Evolutionary conservation across 2,329 filamentous ascomycete species (phyloP).

Genomic region (Laburnicola sp.): DNA sequence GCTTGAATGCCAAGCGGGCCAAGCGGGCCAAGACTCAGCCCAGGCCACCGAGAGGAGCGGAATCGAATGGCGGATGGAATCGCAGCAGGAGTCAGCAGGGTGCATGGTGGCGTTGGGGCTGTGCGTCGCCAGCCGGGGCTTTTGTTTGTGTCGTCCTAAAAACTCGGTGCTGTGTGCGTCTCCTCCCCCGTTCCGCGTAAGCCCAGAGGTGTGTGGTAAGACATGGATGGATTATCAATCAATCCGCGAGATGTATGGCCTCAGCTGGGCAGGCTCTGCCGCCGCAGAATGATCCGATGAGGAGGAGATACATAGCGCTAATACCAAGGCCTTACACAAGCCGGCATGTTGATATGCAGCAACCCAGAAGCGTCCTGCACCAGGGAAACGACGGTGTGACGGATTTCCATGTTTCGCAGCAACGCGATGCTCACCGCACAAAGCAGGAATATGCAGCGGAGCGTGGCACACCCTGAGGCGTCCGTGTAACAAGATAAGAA

Average conservation of each 20-base stretch:
- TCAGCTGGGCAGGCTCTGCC: not conserved
- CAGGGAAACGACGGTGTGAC: not conserved
- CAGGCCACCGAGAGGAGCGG: slow-evolving; percentile 6
- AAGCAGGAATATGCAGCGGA: not conserved
- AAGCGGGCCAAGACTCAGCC: slow-evolving; percentile 2
- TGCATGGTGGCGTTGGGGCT: slow-evolving; percentile 6
- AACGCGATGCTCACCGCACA: not conserved
- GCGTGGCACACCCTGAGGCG: not conserved
- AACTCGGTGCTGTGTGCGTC: not conserved
- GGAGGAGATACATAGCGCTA: too few relatives aligned
- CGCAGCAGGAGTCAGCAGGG: not conserved
- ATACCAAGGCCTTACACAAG: too few relatives aligned
- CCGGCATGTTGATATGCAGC: not conserved
- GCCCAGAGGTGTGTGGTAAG: not conserved
- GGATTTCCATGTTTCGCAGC: not conserved
- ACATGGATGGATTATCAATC: too few relatives aligned
- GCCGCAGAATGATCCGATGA: not conserved
- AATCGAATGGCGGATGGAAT: slow-evolving; percentile 6
- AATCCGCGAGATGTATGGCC: not conserved
- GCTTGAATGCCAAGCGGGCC: slow-evolving; percentile 1
- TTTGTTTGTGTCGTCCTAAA: not conserved
- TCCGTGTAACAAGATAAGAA: too few relatives aligned
- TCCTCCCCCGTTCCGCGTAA: slow-evolving; percentile 1
- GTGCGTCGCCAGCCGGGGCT: not conserved
- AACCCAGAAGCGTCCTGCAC: too few relatives aligned